Evolutionary conservation across 305 asterid genomes (phyloP).

Genomic region (Fraxinus nigra): DNA sequence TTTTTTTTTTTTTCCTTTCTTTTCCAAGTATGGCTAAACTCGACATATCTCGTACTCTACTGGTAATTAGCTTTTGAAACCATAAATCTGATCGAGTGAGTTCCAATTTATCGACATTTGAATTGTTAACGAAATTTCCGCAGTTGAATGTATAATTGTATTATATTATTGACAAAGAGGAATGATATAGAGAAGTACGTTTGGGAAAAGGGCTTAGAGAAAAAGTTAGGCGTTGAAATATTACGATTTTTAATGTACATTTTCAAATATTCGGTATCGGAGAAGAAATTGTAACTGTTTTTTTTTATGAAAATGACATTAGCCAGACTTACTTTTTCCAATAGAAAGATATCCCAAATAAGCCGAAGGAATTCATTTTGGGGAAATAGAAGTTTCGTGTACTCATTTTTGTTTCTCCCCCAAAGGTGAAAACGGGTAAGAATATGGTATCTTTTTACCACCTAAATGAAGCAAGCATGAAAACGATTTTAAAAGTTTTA

Average conservation of each 20-base stretch:
- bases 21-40: background rate
- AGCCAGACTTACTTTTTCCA: background rate
- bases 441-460: background rate
- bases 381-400: background rate
- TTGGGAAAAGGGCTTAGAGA: background rate
- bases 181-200: background rate
- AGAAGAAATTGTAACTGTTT: background rate
- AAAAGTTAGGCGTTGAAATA: too few species aligned
- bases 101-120: background rate
- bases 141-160: background rate
- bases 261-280: background rate
- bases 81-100: background rate
- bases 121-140: background rate
- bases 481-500: background rate
- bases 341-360: background rate
- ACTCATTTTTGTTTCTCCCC: background rate
- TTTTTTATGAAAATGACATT: background rate
- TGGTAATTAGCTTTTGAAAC: too few species aligned
- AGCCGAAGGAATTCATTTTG: background rate
- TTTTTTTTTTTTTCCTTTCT: too few species aligned
- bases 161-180: background rate
- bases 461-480: background rate
- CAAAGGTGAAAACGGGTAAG: constrained; percentile 9
- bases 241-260: background rate
- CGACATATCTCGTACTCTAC: background rate